These are phyloP conservation scores for Microbotryum silenes-acaulis DNA, from an alignment of 1,284 basidiomycete species.

Conservation along the genomic window DNA sequence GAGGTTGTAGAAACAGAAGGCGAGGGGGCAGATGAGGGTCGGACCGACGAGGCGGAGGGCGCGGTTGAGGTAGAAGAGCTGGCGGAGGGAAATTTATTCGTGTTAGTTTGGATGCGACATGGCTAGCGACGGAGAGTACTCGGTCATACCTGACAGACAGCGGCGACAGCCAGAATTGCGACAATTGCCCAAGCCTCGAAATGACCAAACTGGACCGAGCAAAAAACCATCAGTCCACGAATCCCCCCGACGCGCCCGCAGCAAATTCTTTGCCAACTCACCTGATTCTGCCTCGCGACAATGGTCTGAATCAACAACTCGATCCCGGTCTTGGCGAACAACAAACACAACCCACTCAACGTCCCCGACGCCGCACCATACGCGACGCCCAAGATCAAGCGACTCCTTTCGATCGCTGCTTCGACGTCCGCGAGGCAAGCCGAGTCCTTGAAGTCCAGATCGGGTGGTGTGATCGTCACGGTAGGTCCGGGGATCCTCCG, in stretches of 20 bases:
- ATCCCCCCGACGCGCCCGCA: background rate
- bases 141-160: conserved; percentile 53
- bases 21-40: conserved; percentile 83
- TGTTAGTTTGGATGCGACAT: too few relatives aligned
- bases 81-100: too few relatives aligned
- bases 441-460: too few relatives aligned
- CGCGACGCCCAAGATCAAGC: conserved; percentile 67
- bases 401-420: conserved; percentile 43
- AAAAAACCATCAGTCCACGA: background rate
- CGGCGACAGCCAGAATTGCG: conserved; percentile 59
- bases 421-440: too few relatives aligned
- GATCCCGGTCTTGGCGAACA: conserved; percentile 90
- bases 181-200: conserved; percentile 66
- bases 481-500: too few relatives aligned
- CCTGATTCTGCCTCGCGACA: conserved; percentile 69
- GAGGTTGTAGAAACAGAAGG: conserved; percentile 93
- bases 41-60: conserved; percentile 74
- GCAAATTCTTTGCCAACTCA: conserved; percentile 52
- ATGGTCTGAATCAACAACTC: conserved; percentile 79
- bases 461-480: too few relatives aligned
- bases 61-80: conserved; percentile 88
- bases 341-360: conserved; percentile 84
- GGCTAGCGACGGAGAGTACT: too few relatives aligned
- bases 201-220: conserved; percentile 18
- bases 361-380: conserved; percentile 86